Evolutionary conservation across 352 stramenopile species (phyloP), one percentile per base, ranked within the genome.

Genomic region (Phytophthora boehmeriae): DNA sequence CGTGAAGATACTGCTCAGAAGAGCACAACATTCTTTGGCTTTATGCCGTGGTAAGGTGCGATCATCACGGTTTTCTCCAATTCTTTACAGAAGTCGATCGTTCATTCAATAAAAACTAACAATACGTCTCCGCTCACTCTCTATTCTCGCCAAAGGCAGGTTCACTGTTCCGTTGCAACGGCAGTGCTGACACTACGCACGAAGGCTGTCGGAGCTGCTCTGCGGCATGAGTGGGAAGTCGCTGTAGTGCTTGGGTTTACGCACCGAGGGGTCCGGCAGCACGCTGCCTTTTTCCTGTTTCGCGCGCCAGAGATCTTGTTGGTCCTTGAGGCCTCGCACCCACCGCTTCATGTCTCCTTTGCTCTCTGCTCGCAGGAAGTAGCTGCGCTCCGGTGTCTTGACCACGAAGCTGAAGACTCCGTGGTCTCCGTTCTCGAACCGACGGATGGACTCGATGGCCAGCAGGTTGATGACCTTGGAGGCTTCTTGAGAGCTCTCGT

Each of bases 271-370:
- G 49, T 90, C 75, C 0, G 68, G 61, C 0, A 65, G 42, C 0
- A 38, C 47, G 8, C 38, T 75, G 1, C 56, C 50, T 14, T 72
- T 81, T 25, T 83, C 66, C 14, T 71, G 50, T 52, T 88, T 86
- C 28, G 69, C 68, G n/a, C 78, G 82, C 83, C 85, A 92, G 41
- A 96, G 60, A 28, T 93, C 83, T 52, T 95, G 87, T 63, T 93
- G 87, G 36, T 94, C 85, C 32, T 77, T 79, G 36, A 96, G 83
- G 0, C 85, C 83, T 17, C 86, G 82, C 22, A 93, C 87, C 85
- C 85, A 96, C 11, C 84, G 83, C 66, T 93, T 96, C 83, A 96
- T 92, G 71, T 96, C 87, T 39, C 85, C 85, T 53, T 96, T 93
- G 56, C 69, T 84, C 39, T 94, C 85, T 23, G 87, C 78, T 6